A percentile compares a stretch with the other conserved stretches of the same genome.
These are phyloP conservation scores for Aquilaria sinensis DNA, from an alignment of 345 rosid species.

Conservation along the genomic window DNA sequence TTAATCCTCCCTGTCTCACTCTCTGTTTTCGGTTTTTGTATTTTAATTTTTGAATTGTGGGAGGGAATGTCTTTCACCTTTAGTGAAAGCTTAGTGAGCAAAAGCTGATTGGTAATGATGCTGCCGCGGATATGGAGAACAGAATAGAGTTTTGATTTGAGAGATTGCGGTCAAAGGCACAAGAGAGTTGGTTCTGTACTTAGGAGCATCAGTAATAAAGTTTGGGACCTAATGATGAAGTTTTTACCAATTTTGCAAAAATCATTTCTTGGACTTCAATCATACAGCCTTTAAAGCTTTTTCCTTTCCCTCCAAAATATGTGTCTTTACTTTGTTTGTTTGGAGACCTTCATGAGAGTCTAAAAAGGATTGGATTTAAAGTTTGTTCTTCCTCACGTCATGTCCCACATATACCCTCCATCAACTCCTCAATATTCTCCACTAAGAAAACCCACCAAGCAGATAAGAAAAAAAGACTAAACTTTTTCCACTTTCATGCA, in stretches of 20 bases:
- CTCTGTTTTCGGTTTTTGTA: too few relatives aligned
- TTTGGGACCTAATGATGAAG: constrained; percentile 37
- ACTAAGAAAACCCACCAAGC: constrained; percentile 8
- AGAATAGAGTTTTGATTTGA: constrained; percentile 17
- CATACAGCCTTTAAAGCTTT: constrained; percentile 25
- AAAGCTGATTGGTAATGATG: constrained; percentile 25
- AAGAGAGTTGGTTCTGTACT: constrained; percentile 37
- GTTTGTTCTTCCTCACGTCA: constrained; percentile 23
- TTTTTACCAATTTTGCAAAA: constrained; percentile 26
- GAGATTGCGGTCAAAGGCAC: constrained; percentile 39
- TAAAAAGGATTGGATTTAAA: constrained; percentile 19
- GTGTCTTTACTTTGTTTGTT: background rate
- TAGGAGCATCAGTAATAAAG: constrained; percentile 24
- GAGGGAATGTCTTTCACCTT: constrained; percentile 14
- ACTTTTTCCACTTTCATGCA: constrained; percentile 18
- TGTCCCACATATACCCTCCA: constrained; percentile 17
- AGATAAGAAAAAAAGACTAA: constrained; percentile 8
- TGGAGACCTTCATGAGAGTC: constrained; percentile 27
- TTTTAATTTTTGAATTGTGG: constrained; percentile 11
- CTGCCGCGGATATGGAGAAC: constrained; percentile 25
- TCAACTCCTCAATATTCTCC: constrained; percentile 16
- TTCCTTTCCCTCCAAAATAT: constrained; percentile 6
- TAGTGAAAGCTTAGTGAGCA: constrained; percentile 16
- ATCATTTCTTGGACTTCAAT: constrained; percentile 33
- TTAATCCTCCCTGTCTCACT: background rate